Conservation (phyloP, 805 yeast genomes). For the Jamesozyma spencerorum region DNA sequence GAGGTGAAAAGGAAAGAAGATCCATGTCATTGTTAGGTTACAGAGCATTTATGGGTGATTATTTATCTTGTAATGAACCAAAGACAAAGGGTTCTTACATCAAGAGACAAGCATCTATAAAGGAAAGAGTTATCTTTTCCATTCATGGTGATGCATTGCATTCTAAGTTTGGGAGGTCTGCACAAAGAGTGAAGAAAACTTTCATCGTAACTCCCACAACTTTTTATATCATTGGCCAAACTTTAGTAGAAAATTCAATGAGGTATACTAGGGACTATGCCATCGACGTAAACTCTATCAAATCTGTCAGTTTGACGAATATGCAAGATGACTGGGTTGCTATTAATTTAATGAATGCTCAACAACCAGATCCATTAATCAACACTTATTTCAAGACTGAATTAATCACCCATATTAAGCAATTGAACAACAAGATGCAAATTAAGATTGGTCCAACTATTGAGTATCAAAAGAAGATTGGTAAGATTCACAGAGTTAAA, state of each 20-base stretch:
- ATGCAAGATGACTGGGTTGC: slow-evolving; percentile 93
- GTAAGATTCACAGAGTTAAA: slow-evolving; percentile 64
- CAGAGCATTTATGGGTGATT: slow-evolving; percentile 91
- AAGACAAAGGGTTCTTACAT: slow-evolving; percentile 73
- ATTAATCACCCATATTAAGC: slow-evolving; percentile 62
- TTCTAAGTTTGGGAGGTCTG: slow-evolving; percentile 88
- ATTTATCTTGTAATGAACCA: slow-evolving; percentile 69
- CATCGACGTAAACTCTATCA: slow-evolving; percentile 51
- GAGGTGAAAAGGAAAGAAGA: slow-evolving; percentile 79
- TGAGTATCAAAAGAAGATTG: slow-evolving; percentile 85
- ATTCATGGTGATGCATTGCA: slow-evolving; percentile 70
- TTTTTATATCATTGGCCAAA: slow-evolving; percentile 67
- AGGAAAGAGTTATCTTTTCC: slow-evolving; percentile 67
- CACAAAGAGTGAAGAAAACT: slow-evolving; percentile 64
- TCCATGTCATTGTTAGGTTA: slow-evolving; percentile 78
- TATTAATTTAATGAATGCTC: slow-evolving; percentile 28
- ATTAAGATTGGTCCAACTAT: slow-evolving; percentile 64
- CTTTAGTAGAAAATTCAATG: slow-evolving; percentile 52
- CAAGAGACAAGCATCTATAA: slow-evolving; percentile 57
- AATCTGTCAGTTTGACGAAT: slow-evolving; percentile 57
- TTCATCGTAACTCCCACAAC: slow-evolving; percentile 56
- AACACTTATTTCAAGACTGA: slow-evolving; percentile 86
- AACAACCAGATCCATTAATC: slow-evolving; percentile 68
- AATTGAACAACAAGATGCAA: slow-evolving; percentile 45
- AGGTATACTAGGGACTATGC: slow-evolving; percentile 53